phyloP scores from a whole-genome alignment of 805 yeast genomes.

The Debaryomyces tyrocola region DNA sequence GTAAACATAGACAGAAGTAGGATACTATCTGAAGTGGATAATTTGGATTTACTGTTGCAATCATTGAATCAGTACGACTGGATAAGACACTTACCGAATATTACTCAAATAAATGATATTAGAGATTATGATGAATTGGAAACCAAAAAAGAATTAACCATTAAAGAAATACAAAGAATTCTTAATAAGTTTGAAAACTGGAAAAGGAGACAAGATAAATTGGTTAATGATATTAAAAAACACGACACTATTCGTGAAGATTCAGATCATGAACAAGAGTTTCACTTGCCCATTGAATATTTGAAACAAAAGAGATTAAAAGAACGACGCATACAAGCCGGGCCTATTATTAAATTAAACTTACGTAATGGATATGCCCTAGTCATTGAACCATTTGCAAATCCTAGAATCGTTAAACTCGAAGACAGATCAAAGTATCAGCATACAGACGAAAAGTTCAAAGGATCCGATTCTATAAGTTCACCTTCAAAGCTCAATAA shows the following conservation, averaged over 20 bases:
- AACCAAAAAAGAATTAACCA: conserved; percentile 52
- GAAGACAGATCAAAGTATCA: not conserved
- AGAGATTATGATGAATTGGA: conserved; percentile 51
- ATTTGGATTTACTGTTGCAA: conserved; percentile 43
- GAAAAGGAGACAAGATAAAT: conserved; percentile 32
- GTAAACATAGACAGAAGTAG: conserved; percentile 52
- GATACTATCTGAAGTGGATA: conserved; percentile 57
- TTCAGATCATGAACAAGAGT: conserved; percentile 25
- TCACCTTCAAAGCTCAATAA: not conserved
- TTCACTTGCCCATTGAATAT: conserved; percentile 20
- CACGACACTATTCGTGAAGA: conserved; percentile 9
- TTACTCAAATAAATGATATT: conserved; percentile 51
- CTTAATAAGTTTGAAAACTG: conserved; percentile 37
- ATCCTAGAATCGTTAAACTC: conserved; percentile 20
- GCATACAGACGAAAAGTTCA: not conserved
- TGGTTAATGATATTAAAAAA: conserved; percentile 24
- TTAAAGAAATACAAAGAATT: conserved; percentile 44
- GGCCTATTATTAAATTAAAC: conserved; percentile 36
- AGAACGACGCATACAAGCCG: conserved; percentile 27
- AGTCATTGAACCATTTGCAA: conserved; percentile 37
- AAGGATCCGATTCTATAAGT: not conserved
- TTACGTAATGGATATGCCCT: conserved; percentile 39
- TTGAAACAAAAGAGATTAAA: conserved; percentile 21
- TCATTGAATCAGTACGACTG: conserved; percentile 46
- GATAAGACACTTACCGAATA: conserved; percentile 42